Base-by-base conservation (phyloP, 2,329 filamentous ascomycete genomes). In the Massarina eburnea region DNA sequence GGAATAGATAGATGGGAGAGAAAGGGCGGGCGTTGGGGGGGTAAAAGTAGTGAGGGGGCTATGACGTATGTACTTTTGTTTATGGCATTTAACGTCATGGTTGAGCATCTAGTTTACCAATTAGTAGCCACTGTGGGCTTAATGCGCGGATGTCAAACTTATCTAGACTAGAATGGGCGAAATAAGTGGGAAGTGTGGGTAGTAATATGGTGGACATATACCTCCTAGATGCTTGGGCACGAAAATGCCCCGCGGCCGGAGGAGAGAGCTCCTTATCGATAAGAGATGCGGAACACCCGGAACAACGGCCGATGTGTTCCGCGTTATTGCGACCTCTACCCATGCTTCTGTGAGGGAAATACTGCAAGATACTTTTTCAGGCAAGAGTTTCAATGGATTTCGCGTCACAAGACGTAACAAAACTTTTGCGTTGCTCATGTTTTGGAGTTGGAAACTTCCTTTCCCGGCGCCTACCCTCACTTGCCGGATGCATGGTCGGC, bases 1-100 rank as follows among this genome's bases (percentile, higher is more conserved):
- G 22, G 19, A 29, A 36, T 32, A 57, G 48, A 39, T 42, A 55
- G 41, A 42, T 26, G 32, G 27, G 27, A 39, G 46, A 53, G 52
- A 58, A 59, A 53, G 24, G 46, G 51, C 62, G 58, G 62, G 62
- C 51, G 24, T 49, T 38, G 8, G 59, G 63, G 59, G 64, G 64
- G 62, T 65, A 64, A 48, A 69, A 69, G 59, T 67, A 66, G 49
- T 65, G 45, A 61, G 58, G 54, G 48, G 46, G 55, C 30, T 21
- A 58, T 66, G 61, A 63, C 61, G 61, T 62, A 59, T 54, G 46
- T 51, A 18, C 21, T 49, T 42, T 46, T 49, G 35, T 46, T 34
- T 18, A 30, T 49, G 51, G 43, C 29, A 38, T 42, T 36, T 24
- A 36, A 57, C 57, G 62, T 61, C 59, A 60, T 57, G 45, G 36